phyloP scores from a whole-genome alignment of 768 basidiomycete genomes.

The Lyophyllum decastes region DNA sequence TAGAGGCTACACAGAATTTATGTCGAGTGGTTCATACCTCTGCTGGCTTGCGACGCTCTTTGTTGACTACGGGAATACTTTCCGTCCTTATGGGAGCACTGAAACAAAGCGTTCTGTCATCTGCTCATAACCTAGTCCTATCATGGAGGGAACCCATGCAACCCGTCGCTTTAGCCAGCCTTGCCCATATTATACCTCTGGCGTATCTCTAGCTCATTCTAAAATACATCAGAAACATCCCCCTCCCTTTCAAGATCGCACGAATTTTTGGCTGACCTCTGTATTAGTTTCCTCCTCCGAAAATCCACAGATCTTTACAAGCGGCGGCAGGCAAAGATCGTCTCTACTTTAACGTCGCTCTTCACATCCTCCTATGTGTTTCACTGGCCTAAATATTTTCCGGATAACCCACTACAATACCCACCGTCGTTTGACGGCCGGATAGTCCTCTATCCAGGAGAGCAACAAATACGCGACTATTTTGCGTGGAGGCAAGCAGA shows the following conservation, averaged over 20 bases:
- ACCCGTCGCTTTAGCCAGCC: too few relatives aligned
- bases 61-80: not conserved
- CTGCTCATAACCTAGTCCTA: too few relatives aligned
- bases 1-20: not conserved
- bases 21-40: not conserved
- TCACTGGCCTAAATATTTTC: conserved; percentile 82
- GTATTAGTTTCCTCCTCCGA: conserved; percentile 79
- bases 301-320: conserved; percentile 79
- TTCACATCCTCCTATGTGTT: conserved; percentile 93
- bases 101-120: not conserved
- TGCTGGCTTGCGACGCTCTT: not conserved
- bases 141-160: too few relatives aligned
- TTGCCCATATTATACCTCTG: too few relatives aligned
- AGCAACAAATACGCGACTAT: conserved; percentile 81
- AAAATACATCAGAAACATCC: too few relatives aligned
- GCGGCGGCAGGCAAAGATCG: conserved; percentile 83
- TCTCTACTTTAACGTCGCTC: conserved; percentile 78
- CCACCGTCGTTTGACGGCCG: conserved; percentile 94
- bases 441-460: conserved; percentile 77
- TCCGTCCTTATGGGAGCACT: not conserved
- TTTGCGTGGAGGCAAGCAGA: conserved; percentile 96
- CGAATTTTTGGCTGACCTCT: conserved; percentile 3
- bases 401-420: conserved; percentile 68
- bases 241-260: not conserved
- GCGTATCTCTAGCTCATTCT: not conserved